Conservation (phyloP, 371 early-diverging fungal species). For the Nosema granulosis region DNA sequence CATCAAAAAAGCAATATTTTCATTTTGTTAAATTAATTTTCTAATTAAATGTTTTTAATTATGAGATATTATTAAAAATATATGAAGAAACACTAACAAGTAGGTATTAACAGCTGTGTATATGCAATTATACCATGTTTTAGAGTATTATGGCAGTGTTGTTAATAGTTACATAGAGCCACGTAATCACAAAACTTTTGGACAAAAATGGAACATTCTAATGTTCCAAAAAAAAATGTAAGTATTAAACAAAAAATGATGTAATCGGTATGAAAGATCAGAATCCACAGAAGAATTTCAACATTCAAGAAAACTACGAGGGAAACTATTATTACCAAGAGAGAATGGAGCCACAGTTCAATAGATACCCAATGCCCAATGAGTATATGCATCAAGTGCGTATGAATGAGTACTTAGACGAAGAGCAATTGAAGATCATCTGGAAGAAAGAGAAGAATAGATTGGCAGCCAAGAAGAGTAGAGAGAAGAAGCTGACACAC, state of each 20-base stretch:
- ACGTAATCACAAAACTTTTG: too few relatives aligned
- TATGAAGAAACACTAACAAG: too few relatives aligned
- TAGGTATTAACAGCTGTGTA: too few relatives aligned
- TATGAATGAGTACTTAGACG: constrained; percentile 36
- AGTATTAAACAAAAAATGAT: constrained; percentile 37
- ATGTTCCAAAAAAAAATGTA: constrained; percentile 15
- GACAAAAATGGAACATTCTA: constrained; percentile 16
- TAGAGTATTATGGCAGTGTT: too few relatives aligned
- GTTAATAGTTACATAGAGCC: too few relatives aligned
- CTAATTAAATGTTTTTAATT: too few relatives aligned
- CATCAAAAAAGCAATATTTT: too few relatives aligned
- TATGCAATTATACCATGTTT: too few relatives aligned
- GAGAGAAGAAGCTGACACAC: constrained; percentile 62
- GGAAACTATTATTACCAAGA: constrained; percentile 24
- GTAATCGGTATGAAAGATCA: constrained; percentile 35
- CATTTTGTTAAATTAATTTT: too few relatives aligned
- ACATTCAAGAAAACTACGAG: constrained; percentile 1
- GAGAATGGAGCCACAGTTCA: constrained; percentile 6
- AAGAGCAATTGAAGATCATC: constrained; percentile 42
- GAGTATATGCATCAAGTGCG: constrained; percentile 17
- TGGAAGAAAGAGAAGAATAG: constrained; percentile 65
- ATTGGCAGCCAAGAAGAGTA: constrained; percentile 64
- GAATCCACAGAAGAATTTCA: constrained; percentile 20
- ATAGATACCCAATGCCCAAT: constrained; percentile 19
- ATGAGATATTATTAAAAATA: too few relatives aligned